Evolutionary conservation across 768 basidiomycete genomes (phyloP), one percentile per base, ranked within the genome.

Genomic region (Gloeostereum incarnatum): DNA sequence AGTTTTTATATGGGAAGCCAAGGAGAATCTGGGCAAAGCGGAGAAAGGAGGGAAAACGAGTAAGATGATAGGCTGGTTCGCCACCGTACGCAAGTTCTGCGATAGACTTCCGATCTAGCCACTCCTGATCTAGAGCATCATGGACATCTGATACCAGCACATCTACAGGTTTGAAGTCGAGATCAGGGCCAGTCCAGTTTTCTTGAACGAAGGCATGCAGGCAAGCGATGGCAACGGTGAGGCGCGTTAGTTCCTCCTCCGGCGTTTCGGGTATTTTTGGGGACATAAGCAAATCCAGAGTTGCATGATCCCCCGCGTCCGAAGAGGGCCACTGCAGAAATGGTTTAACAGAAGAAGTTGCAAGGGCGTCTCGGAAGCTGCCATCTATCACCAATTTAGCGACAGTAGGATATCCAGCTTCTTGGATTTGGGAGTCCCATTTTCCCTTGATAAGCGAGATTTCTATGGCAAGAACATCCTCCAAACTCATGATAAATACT

Each of bases 131-230:
- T 37, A 56, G 38, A 19, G 56, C 39, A 20, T 21, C 31, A n/a
- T n/a, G n/a, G n/a, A n/a, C n/a, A n/a, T n/a, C n/a, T n/a, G 49
- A 31, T 29, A 55, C 48, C 25, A 71, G 45, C 26, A 70, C 45
- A 38, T 73, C 66, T 34, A 66, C 47, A 18, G 73, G 63, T 45
- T 59, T 57, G 44, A 92, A 56, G 42, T 77, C 63, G 30, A 96
- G 70, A 49, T 85, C 72, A 2, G 96, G 96, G 4, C 96, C 96
- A 0, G 93, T 97, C 91, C 92, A 99, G 59, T 99, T 99, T 20
- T 67, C 70, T 56, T 99, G 96, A 4, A 92, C 67, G 62, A 93
- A 99, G 0, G 87, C 77, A 46, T 96, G 90, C 17, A 97, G 66
- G 45, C 81, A 82, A 5, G 90, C 79, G 7, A 94, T 68, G 0